Evolutionary conservation across 176 grass and related monocot genomes (phyloP).

Genomic region (Tillandsia fasciculata): DNA sequence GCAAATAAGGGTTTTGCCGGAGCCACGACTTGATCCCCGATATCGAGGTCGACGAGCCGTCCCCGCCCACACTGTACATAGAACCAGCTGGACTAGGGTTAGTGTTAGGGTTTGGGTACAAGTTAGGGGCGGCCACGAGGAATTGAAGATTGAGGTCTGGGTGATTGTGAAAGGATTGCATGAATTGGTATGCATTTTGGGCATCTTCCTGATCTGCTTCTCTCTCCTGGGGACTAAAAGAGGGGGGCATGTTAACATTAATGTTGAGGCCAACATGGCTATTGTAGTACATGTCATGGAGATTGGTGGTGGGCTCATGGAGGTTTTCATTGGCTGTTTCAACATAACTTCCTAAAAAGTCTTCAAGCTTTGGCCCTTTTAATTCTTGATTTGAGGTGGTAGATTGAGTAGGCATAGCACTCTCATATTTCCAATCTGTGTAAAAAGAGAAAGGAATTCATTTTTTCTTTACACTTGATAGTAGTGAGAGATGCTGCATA

Average conservation of each 20-base stretch:
- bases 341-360: slow-evolving; percentile 52
- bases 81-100: neutral
- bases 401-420: slow-evolving; percentile 2
- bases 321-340: slow-evolving; percentile 20
- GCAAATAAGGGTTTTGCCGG: slow-evolving; percentile 45
- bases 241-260: slow-evolving; percentile 57
- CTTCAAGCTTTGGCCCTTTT: slow-evolving; percentile 66
- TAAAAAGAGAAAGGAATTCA: neutral
- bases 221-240: neutral
- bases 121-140: neutral
- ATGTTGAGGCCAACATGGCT: slow-evolving; percentile 36
- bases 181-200: neutral
- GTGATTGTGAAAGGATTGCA: neutral
- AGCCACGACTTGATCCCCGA: slow-evolving; percentile 94
- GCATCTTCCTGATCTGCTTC: neutral
- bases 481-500: too few species aligned
- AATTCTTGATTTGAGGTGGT: neutral
- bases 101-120: neutral
- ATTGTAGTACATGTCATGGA: slow-evolving; percentile 32
- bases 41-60: slow-evolving; percentile 63
- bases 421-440: slow-evolving; percentile 55
- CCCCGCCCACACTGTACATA: slow-evolving; percentile 27
- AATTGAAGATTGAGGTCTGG: neutral
- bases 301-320: slow-evolving; percentile 8
- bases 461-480: neutral